Conservation (phyloP, 1,139 yeast genomes). For the Meyerozyma guilliermondii region DNA sequence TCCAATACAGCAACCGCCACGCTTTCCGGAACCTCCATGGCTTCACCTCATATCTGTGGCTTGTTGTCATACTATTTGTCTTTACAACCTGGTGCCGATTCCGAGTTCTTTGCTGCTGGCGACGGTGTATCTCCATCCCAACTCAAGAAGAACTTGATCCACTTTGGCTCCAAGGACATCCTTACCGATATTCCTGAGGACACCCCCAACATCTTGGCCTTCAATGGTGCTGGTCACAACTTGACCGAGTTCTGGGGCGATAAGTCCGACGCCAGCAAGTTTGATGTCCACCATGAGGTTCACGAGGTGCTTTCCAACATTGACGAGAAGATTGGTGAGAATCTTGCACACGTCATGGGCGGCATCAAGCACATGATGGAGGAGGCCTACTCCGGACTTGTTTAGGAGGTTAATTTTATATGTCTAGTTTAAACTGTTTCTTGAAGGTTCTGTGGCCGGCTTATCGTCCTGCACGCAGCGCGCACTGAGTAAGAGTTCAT, state of each 20-base stretch:
- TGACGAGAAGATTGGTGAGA: neutral
- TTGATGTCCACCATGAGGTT: slow-evolving; percentile 3
- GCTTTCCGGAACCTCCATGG: slow-evolving; percentile 98
- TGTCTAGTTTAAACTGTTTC: neutral
- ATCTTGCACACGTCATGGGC: neutral
- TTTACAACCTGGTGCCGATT: slow-evolving; percentile 79
- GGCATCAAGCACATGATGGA: slow-evolving; percentile 2
- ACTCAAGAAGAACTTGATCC: slow-evolving; percentile 81
- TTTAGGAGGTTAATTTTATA: neutral
- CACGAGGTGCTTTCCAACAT: neutral
- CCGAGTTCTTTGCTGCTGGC: slow-evolving; percentile 57
- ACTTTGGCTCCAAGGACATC: slow-evolving; percentile 68
- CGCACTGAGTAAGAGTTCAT: neutral
- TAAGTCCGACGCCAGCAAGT: slow-evolving; percentile 3
- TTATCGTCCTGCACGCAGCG: neutral
- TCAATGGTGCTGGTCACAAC: slow-evolving; percentile 89
- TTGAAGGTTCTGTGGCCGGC: neutral
- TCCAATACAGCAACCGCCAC: slow-evolving; percentile 81
- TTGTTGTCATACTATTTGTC: slow-evolving; percentile 84
- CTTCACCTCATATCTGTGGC: slow-evolving; percentile 96
- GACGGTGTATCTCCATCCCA: slow-evolving; percentile 74
- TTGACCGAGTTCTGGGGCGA: slow-evolving; percentile 65
- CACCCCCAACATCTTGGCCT: slow-evolving; percentile 86
- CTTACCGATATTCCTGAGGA: slow-evolving; percentile 71
- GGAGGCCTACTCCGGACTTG: slow-evolving; percentile 1